phyloP scores from a whole-genome alignment of 164 flowering plant genomes.

The Annona squamosa region DNA sequence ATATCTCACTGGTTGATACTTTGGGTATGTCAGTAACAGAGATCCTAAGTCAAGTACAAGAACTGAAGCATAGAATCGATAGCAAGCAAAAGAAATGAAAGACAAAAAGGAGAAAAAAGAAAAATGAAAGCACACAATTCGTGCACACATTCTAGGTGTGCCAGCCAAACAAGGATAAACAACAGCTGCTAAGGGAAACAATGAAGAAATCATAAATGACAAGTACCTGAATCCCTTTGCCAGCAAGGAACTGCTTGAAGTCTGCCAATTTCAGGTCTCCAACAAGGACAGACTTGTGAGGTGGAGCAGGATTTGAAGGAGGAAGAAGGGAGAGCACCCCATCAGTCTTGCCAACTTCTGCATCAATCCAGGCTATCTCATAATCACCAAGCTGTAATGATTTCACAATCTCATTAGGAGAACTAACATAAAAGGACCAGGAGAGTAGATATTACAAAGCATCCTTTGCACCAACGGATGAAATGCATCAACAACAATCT shows the following conservation, averaged over 20 bases:
- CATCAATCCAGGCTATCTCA: slow-evolving; percentile 96
- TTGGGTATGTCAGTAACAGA: too few species aligned
- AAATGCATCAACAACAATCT: too few species aligned
- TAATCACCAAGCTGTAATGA: slow-evolving; percentile 79
- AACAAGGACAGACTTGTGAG: slow-evolving; percentile 86
- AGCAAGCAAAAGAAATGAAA: too few species aligned
- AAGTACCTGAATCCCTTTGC: slow-evolving; percentile 81
- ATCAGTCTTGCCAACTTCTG: slow-evolving; percentile 81
- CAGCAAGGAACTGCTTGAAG: slow-evolving; percentile 86
- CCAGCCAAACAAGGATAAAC: too few species aligned
- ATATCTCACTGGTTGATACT: too few species aligned
- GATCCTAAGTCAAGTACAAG: too few species aligned
- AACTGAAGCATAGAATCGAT: too few species aligned
- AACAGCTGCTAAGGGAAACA: background rate
- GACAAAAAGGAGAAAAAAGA: too few species aligned
- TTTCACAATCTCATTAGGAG: slow-evolving; percentile 6
- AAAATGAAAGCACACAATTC: too few species aligned
- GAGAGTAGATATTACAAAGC: too few species aligned
- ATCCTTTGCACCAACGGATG: too few species aligned
- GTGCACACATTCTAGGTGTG: too few species aligned
- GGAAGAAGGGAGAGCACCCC: slow-evolving; percentile 69
- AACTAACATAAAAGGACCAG: background rate
- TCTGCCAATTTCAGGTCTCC: slow-evolving; percentile 95
- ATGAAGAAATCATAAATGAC: slow-evolving; percentile 1
- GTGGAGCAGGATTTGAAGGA: slow-evolving; percentile 57